Base-by-base conservation (phyloP, 192 early-diverging fungal genomes). In the Backusella macrospora region DNA sequence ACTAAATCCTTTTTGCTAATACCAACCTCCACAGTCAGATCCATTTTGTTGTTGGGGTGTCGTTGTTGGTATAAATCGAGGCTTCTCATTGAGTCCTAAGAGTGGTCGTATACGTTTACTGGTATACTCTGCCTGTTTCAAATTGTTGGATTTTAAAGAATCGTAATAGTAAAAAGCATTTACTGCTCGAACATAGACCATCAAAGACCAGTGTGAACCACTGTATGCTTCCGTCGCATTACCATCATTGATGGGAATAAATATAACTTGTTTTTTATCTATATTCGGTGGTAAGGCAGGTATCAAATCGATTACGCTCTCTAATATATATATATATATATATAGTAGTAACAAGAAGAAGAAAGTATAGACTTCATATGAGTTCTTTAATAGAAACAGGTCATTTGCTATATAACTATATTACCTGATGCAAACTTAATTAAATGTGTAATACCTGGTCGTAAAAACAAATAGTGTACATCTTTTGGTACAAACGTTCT, bases 101-200 rank as follows among this genome's bases (percentile, higher is more conserved):
- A 76, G 18, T 4, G 62, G 64, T 1, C 26, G 14, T n/a, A 72
- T 66, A 16, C 70, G 62, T 5, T 43, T 39, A 43, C 62, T 23
- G 1, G 65, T 71, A 3, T 16, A 14, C 34, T 49, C n/a, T 14
- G 69, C 75, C 7, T 63, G 37, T 29, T 38, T 39, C 18, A 62
- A 12, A 59, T 76, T 76, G 16, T 46, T 55, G 13, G 29, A 48
- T 29, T 47, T 43, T 16, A 76, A 29, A 46, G 68, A 71, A 55
- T 76, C 75, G 43, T 76, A 76, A 26, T 76, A 76, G 59, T 67
- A 76, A 34, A 76, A 76, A 18, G 75, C 14, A 29, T 70, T 66
- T 26, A 42, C 42, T 0, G 64, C 62, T 23, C 64, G 69, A 1
- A 71, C 46, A 59, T 71, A 76, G 1, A 76, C 75, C 34, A 76